Base-by-base conservation (phyloP, 2,329 filamentous ascomycete genomes). In the Penicillium brevicompactum region DNA sequence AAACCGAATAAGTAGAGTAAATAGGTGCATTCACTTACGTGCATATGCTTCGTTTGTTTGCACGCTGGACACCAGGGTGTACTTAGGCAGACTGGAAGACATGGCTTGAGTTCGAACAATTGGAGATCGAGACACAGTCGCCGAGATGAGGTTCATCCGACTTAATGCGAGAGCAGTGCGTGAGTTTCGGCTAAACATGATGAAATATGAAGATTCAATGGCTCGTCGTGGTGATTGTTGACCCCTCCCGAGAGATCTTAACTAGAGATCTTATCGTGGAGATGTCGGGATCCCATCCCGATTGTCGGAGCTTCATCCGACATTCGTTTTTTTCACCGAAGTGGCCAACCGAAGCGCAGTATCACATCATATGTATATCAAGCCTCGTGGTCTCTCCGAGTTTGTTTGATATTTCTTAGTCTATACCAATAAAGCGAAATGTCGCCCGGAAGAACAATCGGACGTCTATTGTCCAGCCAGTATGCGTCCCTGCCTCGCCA, bases 21-120 rank as follows among this genome's bases (percentile, higher is more conserved):
- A 32, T 9, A n/a, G 6, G 5, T 31, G 9, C 5, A 10, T 37
- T 37, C 6, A 31, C 43, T 45, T 45, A 45, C 43, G 43, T 18
- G 43, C 43, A 31, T 46, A 51, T 51, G 43, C 34, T 30, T 51
- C 42, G n/a, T 46, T 46, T 11, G 43, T 51, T 22, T 51, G 41
- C 7, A 46, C 24, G 32, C 49, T 51, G 16, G 49, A 41, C 18
- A 46, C 43, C 34, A 46, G 14, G 16, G n/a, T 30, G 37, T 43
- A 21, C 31, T 41, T 51, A 5, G 24, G 24, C 22, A 14, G 32
- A 21, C 13, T 32, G 22, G 42, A 51, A 2, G 42, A 30, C 1
- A 46, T 46, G 16, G 8, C 5, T 14, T 27, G 40, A 21, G 16
- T 34, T 13, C 30, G 40, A 16, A 32, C 10, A 37, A 30, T 14